Conservation (phyloP, 2,329 filamentous ascomycete genomes). For the Exophiala dermatitidis region DNA sequence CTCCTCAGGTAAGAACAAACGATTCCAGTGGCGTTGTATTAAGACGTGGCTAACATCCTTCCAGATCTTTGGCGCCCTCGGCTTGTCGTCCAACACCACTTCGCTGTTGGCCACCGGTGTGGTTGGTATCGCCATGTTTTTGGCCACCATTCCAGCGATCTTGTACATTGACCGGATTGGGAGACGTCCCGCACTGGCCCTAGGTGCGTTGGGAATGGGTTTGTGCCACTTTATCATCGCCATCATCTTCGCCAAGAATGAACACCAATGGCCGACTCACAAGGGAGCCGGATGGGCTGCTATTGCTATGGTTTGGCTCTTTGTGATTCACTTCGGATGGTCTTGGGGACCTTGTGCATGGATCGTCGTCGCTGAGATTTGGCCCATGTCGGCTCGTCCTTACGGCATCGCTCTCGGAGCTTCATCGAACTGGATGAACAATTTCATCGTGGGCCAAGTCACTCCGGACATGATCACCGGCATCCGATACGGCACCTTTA, state of each 20-base stretch:
- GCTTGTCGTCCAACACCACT: constrained; percentile 33
- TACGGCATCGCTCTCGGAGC: constrained; percentile 65
- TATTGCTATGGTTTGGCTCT: constrained; percentile 56
- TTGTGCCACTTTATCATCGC: constrained; percentile 65
- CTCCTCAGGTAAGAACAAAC: constrained; percentile 24
- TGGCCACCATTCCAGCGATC: constrained; percentile 37
- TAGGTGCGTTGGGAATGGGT: constrained; percentile 61
- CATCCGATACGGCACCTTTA: constrained; percentile 64
- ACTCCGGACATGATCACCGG: constrained; percentile 55
- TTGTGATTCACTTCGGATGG: constrained; percentile 67
- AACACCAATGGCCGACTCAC: constrained; percentile 52
- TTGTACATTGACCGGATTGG: constrained; percentile 38
- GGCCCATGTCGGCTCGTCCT: constrained; percentile 61
- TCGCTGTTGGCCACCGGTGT: constrained; percentile 37
- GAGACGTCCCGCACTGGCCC: constrained; percentile 36
- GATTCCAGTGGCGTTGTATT: background rate
- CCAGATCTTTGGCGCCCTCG: constrained; percentile 34
- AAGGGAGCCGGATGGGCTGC: constrained; percentile 62
- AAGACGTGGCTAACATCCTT: constrained; percentile 11
- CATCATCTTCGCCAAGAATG: constrained; percentile 58
- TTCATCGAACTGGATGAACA: constrained; percentile 49
- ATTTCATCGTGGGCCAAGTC: constrained; percentile 20
- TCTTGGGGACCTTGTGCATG: constrained; percentile 57
- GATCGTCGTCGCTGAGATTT: constrained; percentile 69
- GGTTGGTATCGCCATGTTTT: constrained; percentile 36